Base-by-base conservation (phyloP, 495 filamentous ascomycete genomes). In the Letharia columbiana region DNA sequence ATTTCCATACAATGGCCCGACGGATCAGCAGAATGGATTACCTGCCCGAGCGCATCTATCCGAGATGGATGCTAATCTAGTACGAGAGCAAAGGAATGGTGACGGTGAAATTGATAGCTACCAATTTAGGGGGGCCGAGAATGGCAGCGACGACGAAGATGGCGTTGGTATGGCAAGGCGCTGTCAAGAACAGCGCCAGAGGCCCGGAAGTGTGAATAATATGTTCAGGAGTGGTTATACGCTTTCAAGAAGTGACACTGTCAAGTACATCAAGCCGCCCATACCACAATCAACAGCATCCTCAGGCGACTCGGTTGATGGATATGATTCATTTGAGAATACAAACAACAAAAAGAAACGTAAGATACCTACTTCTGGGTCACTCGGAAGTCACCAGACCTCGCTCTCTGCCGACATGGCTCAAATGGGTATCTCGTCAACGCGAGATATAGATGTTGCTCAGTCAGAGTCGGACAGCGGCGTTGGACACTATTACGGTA, bases 301-400 rank as follows among this genome's bases (percentile, higher is more conserved):
- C 35, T 84, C 84, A 20, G 69, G 59, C 17, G 71, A 71, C 33
- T 71, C 69, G 5, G 60, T 69, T 8, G 95, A 98, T 74, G 91
- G 94, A 40, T 97, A 98, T 74, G 95, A 98, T 73, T 92, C 90
- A 23, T 95, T 96, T 71, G 94, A 99, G 74, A 98, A 99, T 71
- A 96, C 91, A 61, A 98, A 96, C 73, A 98, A 99, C 74, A 99
- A 99, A 76, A 98, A 98, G 79, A 98, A 99, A 75, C 85, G 95
- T 66, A 99, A 99, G 77, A 97, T 98, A 40, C 95, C 95, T 7
- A 90, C 89, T 0, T 88, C 90, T n/a, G 89, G 87, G 6, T 87
- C 85, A 61, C 77, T 84, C 7, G 84, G 83, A 17, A 78, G 79
- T 59, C 87, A 91, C 64, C 84, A 86, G 67, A 83, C 79, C 33